A percentile compares a stretch with the other conserved stretches of the same genome.
Evolutionary conservation across 768 basidiomycete species (phyloP).

Genomic region (Podaxis carcinomalis): DNA sequence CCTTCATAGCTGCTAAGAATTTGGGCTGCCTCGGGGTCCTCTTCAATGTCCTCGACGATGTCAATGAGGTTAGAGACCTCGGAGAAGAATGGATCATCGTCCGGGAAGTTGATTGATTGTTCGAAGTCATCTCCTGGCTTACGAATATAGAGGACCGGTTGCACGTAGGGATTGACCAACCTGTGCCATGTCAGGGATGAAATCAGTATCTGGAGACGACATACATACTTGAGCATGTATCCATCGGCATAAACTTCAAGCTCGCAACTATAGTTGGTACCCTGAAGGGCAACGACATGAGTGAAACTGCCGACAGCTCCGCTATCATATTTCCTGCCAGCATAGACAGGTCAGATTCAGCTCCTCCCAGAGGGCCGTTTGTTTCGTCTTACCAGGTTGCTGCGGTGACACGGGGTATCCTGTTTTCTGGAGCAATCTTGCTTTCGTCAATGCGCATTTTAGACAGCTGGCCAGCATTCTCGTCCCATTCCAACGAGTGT

Average conservation of each 20-base stretch:
- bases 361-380: neutral
- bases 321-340: constrained; percentile 83
- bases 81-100: constrained; percentile 93
- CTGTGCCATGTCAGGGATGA: constrained; percentile 28
- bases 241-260: constrained; percentile 94
- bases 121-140: constrained; percentile 78
- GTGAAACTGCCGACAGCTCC: constrained; percentile 93
- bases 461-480: constrained; percentile 79
- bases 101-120: constrained; percentile 63
- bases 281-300: constrained; percentile 89
- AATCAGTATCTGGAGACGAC: neutral
- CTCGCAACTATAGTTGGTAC: constrained; percentile 90
- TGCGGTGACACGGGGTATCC: constrained; percentile 90
- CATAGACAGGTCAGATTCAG: neutral
- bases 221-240: constrained; percentile 71
- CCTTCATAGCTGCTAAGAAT: constrained; percentile 87
- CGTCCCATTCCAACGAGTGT: constrained; percentile 90
- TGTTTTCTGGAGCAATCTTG: constrained; percentile 79
- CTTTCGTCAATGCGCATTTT: constrained; percentile 83
- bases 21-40: constrained; percentile 72
- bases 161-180: constrained; percentile 90
- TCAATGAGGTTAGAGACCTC: constrained; percentile 89
- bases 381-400: constrained; percentile 69
- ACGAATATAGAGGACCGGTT: constrained; percentile 84
- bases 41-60: constrained; percentile 85